Evolutionary conservation across 352 stramenopile species (phyloP).

Genomic region (Elongisporangium undulatum): DNA sequence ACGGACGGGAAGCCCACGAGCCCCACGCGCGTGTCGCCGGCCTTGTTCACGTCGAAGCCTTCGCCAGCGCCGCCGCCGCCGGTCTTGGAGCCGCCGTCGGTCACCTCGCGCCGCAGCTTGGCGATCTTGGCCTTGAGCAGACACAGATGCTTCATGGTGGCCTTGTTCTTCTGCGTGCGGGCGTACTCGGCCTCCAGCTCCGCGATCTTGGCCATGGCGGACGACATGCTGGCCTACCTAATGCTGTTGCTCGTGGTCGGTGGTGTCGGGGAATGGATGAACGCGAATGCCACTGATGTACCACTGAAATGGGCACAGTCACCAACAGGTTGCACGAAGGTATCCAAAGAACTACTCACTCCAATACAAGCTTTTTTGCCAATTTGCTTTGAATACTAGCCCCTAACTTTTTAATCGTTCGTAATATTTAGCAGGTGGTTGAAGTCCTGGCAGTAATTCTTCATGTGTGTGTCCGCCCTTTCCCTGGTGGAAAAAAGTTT

Average conservation of each 20-base stretch:
- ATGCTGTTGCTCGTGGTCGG: neutral
- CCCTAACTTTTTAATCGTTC: no score
- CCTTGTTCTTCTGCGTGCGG: conserved; percentile 99
- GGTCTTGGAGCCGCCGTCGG: conserved; percentile 70
- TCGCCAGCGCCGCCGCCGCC: conserved; percentile 68
- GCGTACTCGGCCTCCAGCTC: conserved; percentile 92
- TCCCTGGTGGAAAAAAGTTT: neutral
- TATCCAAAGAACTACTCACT: neutral
- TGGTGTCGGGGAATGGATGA: neutral
- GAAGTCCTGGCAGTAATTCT: neutral
- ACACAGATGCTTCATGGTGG: conserved; percentile 98
- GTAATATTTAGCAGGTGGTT: neutral
- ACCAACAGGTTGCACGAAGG: neutral
- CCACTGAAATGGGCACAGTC: neutral
- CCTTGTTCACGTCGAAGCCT: conserved; percentile 92
- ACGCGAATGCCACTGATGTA: neutral
- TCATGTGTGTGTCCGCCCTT: neutral
- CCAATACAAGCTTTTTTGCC: no score
- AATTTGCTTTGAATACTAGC: no score
- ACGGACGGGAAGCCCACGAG: conserved; percentile 99
- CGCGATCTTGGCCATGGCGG: conserved; percentile 71
- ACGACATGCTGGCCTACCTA: conserved; percentile 34
- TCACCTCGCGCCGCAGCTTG: conserved; percentile 94
- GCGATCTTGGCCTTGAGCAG: conserved; percentile 98
- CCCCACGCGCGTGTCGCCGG: conserved; percentile 96